Conservation (phyloP, 2,329 filamentous ascomycete species). For the Penicillium sp. region DNA sequence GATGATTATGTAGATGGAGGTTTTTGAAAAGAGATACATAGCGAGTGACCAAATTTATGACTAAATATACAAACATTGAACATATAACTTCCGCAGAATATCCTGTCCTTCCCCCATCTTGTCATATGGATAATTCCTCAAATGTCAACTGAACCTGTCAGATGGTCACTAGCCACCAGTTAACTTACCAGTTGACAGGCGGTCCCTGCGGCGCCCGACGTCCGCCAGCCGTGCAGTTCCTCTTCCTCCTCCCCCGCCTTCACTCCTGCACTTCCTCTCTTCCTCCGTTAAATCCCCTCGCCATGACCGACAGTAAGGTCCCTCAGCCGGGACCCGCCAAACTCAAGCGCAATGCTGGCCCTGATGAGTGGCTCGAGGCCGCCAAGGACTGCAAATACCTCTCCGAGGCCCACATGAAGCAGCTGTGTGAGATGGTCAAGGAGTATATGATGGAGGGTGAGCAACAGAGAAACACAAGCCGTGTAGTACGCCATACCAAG, state of each 20-base stretch:
- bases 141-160: background rate
- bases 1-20: background rate
- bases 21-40: background rate
- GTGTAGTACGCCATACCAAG: no score
- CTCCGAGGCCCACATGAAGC: constrained; percentile 96
- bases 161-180: background rate
- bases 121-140: background rate
- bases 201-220: constrained; percentile 19
- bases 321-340: constrained; percentile 91
- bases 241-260: constrained; percentile 26
- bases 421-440: constrained; percentile 97
- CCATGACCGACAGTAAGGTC: constrained; percentile 62
- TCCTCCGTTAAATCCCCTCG: constrained; percentile 20
- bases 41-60: background rate
- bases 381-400: constrained; percentile 98
- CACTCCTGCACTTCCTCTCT: constrained; percentile 15
- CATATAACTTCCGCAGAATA: background rate
- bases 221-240: constrained; percentile 25
- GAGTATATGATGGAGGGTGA: constrained; percentile 97
- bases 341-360: constrained; percentile 79
- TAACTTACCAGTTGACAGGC: background rate
- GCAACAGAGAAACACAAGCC: no score
- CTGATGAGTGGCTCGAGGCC: constrained; percentile 95
- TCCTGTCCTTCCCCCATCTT: background rate
- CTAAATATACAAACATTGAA: background rate